Base-by-base conservation (phyloP, 2,329 filamentous ascomycete genomes). In the Venturia asperata region DNA sequence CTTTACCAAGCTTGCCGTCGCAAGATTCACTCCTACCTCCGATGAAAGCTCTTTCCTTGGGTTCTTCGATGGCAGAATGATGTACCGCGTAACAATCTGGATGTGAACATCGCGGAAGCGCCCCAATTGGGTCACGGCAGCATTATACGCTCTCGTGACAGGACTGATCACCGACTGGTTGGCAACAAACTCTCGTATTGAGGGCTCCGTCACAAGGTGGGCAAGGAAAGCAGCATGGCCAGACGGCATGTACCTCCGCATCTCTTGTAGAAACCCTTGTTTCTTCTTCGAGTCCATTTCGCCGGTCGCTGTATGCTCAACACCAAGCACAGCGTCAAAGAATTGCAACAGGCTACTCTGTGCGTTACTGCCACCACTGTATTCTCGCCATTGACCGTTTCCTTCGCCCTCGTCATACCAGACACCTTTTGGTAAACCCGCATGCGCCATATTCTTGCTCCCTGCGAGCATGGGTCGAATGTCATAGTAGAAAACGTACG, bases 331-430 rank as follows among this genome's bases (percentile, higher is more conserved):
- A 7, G 81, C 79, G 67, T 84, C 82, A 66, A 82, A 81, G 24
- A 82, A 79, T 61, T 83, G 82, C 3, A 84, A 76, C 58, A 84
- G 67, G 0, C 81, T 82, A 71, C 80, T 83, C 68, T 83, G 82
- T 0, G 80, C 82, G 68, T 84, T 84, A 67, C 81, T 83, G 0
- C 82, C 82, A 2, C 82, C 82, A 41, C 80, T 78, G 66, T 82
- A 80, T 62, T 81, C 78, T 24, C 75, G 74, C 80, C 80, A 83
- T 15, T 77, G 71, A 0, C 80, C 81, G 45, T 76, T 74, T 0
- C 78, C 79, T 9, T 79, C 69, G 3, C 80, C 81, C 47, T 79
- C 72, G 64, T 83, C 80, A 67, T 82, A 83, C 68, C 81, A 83
- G 2, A 83, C 78, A 13, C 81, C 81, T 6, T 77, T 74, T 0